Percentiles rank a stretch among this genome's conserved stretches.
Evolutionary conservation across 495 filamentous ascomycete genomes (phyloP).

Genomic region (Aspergillus bertholletiae): DNA sequence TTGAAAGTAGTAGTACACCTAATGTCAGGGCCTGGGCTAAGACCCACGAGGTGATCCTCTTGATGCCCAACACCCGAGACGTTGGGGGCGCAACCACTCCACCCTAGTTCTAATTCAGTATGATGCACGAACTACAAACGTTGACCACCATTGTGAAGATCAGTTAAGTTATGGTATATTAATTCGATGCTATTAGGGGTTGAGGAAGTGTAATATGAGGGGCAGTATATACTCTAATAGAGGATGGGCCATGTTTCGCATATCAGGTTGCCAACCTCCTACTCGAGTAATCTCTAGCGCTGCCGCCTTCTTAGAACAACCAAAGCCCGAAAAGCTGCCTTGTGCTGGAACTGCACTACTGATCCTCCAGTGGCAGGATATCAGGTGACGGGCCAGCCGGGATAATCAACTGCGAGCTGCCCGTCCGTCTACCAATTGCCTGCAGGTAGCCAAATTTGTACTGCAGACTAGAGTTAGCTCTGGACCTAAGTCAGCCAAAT

Average conservation of each 20-base stretch:
- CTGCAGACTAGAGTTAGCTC: not conserved
- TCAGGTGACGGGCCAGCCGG: conserved; percentile 40
- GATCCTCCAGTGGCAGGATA: conserved; percentile 15
- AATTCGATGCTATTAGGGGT: too few species aligned
- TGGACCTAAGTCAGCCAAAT: not conserved
- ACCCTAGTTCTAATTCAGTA: not conserved
- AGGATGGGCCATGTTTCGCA: too few species aligned
- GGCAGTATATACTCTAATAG: too few species aligned
- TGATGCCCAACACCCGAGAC: not conserved
- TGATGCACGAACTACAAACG: not conserved
- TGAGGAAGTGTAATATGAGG: too few species aligned
- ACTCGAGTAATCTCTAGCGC: not conserved
- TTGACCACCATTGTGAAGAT: too few species aligned
- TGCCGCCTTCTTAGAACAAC: too few species aligned
- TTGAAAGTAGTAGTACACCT: not conserved
- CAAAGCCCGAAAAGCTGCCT: too few species aligned
- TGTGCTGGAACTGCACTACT: not conserved
- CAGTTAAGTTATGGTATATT: too few species aligned
- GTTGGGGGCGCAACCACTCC: not conserved
- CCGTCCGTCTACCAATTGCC: conserved; percentile 9
- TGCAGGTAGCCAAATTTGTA: conserved; percentile 19
- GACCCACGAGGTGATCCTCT: not conserved
- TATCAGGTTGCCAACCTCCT: too few species aligned
- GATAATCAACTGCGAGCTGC: conserved; percentile 12
- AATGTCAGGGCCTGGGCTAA: not conserved